Base-by-base conservation (phyloP, 2,329 filamentous ascomycete species). In the Chaetomiaceae sp. region DNA sequence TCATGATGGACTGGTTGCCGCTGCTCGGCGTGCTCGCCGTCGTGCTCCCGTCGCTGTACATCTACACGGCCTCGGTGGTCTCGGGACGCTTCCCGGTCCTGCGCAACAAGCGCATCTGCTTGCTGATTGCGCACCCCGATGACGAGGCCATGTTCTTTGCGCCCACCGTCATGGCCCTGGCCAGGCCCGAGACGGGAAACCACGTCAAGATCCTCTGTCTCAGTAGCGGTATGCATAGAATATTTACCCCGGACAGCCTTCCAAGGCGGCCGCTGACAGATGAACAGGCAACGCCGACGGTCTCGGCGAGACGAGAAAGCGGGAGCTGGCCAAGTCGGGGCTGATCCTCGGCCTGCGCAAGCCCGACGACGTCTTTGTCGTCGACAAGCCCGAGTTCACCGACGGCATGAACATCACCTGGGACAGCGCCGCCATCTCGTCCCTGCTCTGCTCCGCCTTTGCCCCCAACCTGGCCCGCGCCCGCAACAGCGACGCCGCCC, bases 71-170 rank as follows among this genome's bases (percentile, higher is more conserved):
- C 23, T 69, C 71, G 38, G 65, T 74, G n/a, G 69, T 76, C 38
- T 71, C 74, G 57, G 63, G 72, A 23, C 72, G 78, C 29, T 81
- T 89, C 62, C 88, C 89, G 4, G 80, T 75, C 40, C 75, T 96
- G 59, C 78, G 77, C 63, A 87, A 89, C 74, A 95, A 95, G 78
- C 84, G 89, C 65, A 90, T 99, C 66, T 88, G 89, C 68, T 81
- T 99, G 50, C 78, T 99, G 51, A 97, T 99, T 65, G 94, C 94
- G 20, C 94, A 99, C 73, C 94, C 94, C 0, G 94, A 99, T 72
- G 94, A 99, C 66, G 94, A 99, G 75, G 94, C 92, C 70, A 99
- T 99, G 94, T 99, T 99, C 78, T 99, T 99, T 72, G 84, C 91
- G 59, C 94, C 94, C 0, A 88, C 90, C 0, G 78, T 97, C 14